A percentile compares a stretch with the other conserved stretches of the same genome.
Evolutionary conservation across 164 flowering plant species (phyloP).

Genomic region (Kalanchoe fedtschenkoi): DNA sequence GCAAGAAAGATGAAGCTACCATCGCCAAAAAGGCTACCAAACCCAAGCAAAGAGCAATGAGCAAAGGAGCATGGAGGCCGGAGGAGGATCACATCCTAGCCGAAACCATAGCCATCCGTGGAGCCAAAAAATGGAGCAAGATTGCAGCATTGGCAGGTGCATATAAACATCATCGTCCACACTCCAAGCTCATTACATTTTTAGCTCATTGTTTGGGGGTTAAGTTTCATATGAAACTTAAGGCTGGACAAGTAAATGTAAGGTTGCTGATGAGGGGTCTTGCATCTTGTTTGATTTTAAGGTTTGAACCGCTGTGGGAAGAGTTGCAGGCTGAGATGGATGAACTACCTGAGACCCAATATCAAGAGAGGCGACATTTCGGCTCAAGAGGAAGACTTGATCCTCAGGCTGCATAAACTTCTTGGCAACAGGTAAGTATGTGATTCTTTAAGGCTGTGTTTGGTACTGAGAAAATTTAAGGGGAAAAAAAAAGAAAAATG

Average conservation of each 20-base stretch:
- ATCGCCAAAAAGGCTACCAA: not conserved
- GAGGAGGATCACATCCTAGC: conserved; percentile 2
- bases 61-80: conserved; percentile 3
- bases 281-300: not conserved
- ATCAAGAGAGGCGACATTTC: conserved; percentile 9
- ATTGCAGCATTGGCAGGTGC: not conserved
- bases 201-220: not conserved
- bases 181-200: too few relatives aligned
- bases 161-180: not conserved
- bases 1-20: not conserved
- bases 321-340: conserved; percentile 8
- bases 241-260: not conserved
- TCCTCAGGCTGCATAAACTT: conserved; percentile 5
- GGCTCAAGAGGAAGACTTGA: conserved; percentile 7
- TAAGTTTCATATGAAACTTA: not conserved
- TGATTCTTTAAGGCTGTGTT: not conserved
- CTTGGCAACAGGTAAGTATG: conserved; percentile 4
- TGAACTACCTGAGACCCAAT: conserved; percentile 7
- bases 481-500: not conserved
- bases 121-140: conserved; percentile 6
- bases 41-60: not conserved
- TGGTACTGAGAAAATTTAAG: not conserved
- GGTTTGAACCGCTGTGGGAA: conserved; percentile 5
- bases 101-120: conserved; percentile 5
- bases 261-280: not conserved